Conservation (phyloP, 129 eudicot species). For the Pulicaria dysenterica region DNA sequence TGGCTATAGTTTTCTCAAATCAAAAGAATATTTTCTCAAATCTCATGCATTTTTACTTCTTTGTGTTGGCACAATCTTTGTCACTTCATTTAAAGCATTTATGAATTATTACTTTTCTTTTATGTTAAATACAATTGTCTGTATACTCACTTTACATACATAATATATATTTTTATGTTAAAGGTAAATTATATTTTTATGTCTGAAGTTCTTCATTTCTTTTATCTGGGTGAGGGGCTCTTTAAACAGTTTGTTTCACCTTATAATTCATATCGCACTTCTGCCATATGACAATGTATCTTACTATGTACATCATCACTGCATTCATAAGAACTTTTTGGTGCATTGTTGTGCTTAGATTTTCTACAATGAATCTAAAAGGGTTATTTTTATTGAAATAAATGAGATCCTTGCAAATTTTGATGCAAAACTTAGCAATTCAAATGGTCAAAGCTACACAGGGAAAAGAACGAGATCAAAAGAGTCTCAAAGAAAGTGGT, state of each 20-base stretch:
- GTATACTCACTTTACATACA: not conserved
- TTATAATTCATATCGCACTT: conserved; percentile 3
- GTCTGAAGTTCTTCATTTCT: conserved; percentile 3
- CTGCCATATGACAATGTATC: not conserved
- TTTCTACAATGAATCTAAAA: conserved; percentile 2
- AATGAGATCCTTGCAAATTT: not conserved
- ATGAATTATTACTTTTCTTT: not conserved
- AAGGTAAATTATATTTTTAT: not conserved
- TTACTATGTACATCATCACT: not conserved
- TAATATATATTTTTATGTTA: not conserved
- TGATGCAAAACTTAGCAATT: too few species aligned
- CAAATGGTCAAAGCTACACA: too few species aligned
- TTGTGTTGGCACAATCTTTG: not conserved
- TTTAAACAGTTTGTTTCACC: conserved; percentile 12
- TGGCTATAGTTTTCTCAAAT: not conserved
- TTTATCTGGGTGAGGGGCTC: not conserved
- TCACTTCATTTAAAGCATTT: conserved; percentile 7
- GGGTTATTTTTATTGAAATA: not conserved
- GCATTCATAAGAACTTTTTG: conserved; percentile 12
- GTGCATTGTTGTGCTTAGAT: conserved; percentile 11
- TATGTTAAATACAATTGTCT: not conserved
- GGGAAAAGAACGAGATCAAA: too few species aligned
- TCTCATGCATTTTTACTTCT: conserved; percentile 1
- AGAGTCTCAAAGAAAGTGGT: too few species aligned
- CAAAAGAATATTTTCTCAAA: not conserved